Evolutionary conservation across 345 rosid genomes (phyloP).

Genomic region (Pseudoturritis turrita): DNA sequence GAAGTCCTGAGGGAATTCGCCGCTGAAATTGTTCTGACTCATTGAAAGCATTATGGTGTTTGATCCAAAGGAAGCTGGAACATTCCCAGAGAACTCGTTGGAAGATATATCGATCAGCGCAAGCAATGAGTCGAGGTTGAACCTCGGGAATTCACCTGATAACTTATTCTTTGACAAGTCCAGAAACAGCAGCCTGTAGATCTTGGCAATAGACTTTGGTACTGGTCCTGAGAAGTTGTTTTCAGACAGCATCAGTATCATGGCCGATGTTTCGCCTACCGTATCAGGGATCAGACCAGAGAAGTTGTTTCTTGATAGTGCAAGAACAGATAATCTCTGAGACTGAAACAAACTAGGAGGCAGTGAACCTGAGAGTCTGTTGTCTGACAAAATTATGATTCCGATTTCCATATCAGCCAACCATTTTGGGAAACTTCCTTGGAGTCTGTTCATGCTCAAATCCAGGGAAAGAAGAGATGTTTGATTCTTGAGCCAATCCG

Average conservation of each 20-base stretch:
- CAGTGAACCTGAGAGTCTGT: slow-evolving; percentile 40
- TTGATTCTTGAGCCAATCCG: slow-evolving; percentile 39
- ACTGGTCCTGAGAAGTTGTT: slow-evolving; percentile 36
- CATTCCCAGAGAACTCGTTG: slow-evolving; percentile 31
- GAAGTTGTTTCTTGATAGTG: slow-evolving; percentile 40
- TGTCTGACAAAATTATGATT: slow-evolving; percentile 35
- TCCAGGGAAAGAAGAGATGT: slow-evolving; percentile 32
- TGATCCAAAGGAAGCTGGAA: slow-evolving; percentile 16
- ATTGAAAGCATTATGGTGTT: not conserved
- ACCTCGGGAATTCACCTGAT: slow-evolving; percentile 34
- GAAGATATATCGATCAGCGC: slow-evolving; percentile 14
- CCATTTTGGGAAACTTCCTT: slow-evolving; percentile 40
- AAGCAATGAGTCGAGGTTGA: not conserved
- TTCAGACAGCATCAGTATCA: slow-evolving; percentile 1
- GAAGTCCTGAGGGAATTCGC: slow-evolving; percentile 24
- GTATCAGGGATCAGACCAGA: slow-evolving; percentile 40
- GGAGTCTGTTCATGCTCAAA: slow-evolving; percentile 39
- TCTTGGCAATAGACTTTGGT: slow-evolving; percentile 29
- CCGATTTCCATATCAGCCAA: slow-evolving; percentile 31
- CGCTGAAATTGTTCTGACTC: slow-evolving; percentile 23
- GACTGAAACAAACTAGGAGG: slow-evolving; percentile 37
- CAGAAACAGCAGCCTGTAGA: not conserved
- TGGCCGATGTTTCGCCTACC: slow-evolving; percentile 24
- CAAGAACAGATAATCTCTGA: slow-evolving; percentile 15
- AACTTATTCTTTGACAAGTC: slow-evolving; percentile 34